Evolutionary conservation across 495 filamentous ascomycete genomes (phyloP), one percentile per base, ranked within the genome.

Genomic region (Cercophora newfieldiana): DNA sequence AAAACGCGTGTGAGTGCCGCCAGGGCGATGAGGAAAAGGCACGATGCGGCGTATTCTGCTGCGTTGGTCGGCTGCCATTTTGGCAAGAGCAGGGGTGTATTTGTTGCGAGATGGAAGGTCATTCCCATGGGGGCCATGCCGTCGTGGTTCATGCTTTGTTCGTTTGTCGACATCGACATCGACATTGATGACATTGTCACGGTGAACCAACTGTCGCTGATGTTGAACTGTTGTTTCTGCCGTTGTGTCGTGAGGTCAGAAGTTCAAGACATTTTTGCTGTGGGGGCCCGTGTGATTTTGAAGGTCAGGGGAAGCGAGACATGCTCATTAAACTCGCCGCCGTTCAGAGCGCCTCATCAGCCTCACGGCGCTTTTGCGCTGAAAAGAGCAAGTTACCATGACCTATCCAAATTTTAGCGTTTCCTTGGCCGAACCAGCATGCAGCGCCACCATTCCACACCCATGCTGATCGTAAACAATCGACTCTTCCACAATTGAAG

Each of bases 11-110:
- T 31, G 0, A 60, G 57, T 1, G 57, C 57, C 19, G 57, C 57
- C 16, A 60, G 22, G 57, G 31, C 19, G 29, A 60, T 47, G 57
- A 60, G 57, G 33, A 37, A 31, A 30, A 60, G 18, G 30, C 57
- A 60, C 3, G 57, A 33, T 21, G 29, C 57, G 30, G 33, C 57
- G 57, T 60, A 60, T 22, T 60, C 57, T 29, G 28, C 57, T 0
- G 29, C 33, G 57, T 29, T 60, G 57, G 28, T 44, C 30, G 57
- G 57, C 22, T 44, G 18, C 57, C 57, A 60, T 0, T 29, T 21
- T 7, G 29, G 31, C 16, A 60, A 24, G 57, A 60, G 33, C 30
- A 60, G 31, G 30, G 57, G 57, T 6, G 57, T 60, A 16, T 44
- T 44, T 44, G 37, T 44, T 8, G 37, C 37, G 37, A 44, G 37